Evolutionary conservation across 305 asterid genomes (phyloP).

Genomic region (Andrographis paniculata): DNA sequence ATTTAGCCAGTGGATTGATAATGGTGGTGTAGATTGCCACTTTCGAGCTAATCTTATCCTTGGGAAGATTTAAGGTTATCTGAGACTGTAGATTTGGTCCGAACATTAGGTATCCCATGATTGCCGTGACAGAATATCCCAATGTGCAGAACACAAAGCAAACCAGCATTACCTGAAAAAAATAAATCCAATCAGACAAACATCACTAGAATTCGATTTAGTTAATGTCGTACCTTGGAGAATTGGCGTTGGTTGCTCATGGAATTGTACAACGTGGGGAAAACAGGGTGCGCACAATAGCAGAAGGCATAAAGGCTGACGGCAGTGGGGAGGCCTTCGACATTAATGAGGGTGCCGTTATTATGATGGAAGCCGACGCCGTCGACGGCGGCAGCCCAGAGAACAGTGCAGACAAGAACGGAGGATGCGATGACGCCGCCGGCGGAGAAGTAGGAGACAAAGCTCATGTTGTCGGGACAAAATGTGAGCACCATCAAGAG

Average conservation of each 20-base stretch:
- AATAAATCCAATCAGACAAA: too few species aligned
- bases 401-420: slow-evolving; percentile 38
- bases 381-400: slow-evolving; percentile 56
- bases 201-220: too few species aligned
- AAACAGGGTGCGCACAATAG: slow-evolving; percentile 67
- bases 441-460: slow-evolving; percentile 64
- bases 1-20: slow-evolving; percentile 44
- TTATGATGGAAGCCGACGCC: slow-evolving; percentile 49
- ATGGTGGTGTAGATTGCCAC: slow-evolving; percentile 51
- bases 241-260: slow-evolving; percentile 51
- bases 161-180: slow-evolving; percentile 30
- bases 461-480: slow-evolving; percentile 56
- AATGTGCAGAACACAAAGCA: slow-evolving; percentile 34
- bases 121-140: slow-evolving; percentile 37
- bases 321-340: slow-evolving; percentile 46
- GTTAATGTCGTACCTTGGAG: slow-evolving; percentile 34
- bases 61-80: slow-evolving; percentile 39
- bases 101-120: slow-evolving; percentile 42
- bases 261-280: slow-evolving; percentile 53
- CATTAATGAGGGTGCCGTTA: slow-evolving; percentile 28
- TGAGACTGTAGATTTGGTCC: slow-evolving; percentile 43
- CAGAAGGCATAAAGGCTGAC: slow-evolving; percentile 58
- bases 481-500: slow-evolving; percentile 47
- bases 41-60: slow-evolving; percentile 23
- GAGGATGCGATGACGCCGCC: slow-evolving; percentile 84